phyloP scores from a whole-genome alignment of 441 rosid genomes.

The Cnidoscolus chayamansa region DNA sequence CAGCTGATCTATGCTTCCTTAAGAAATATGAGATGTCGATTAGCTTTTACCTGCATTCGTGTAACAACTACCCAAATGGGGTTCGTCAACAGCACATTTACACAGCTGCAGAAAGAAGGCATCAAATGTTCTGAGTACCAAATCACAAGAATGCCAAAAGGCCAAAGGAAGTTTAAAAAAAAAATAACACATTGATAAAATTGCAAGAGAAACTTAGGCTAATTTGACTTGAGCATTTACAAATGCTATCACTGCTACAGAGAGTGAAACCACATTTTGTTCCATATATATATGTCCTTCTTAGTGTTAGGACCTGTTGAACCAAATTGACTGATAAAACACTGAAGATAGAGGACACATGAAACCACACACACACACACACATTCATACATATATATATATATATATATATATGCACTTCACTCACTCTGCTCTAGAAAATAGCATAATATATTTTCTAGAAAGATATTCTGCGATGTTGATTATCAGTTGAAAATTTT shows the following conservation, averaged over 20 bases:
- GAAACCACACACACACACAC: too few relatives aligned
- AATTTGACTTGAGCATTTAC: too few relatives aligned
- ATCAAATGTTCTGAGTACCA: constrained; percentile 18
- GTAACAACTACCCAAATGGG: constrained; percentile 98
- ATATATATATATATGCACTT: too few relatives aligned
- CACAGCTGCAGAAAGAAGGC: constrained; percentile 50
- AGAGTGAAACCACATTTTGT: too few relatives aligned
- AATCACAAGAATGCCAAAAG: constrained; percentile 4
- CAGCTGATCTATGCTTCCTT: not conserved
- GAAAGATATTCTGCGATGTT: not conserved
- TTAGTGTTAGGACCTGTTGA: too few relatives aligned
- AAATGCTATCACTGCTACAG: too few relatives aligned
- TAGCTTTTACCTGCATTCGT: constrained; percentile 78
- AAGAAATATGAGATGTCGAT: constrained; percentile 8
- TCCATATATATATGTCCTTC: too few relatives aligned
- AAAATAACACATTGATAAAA: not conserved
- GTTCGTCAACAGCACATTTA: constrained; percentile 85
- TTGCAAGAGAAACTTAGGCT: too few relatives aligned
- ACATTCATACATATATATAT: too few relatives aligned
- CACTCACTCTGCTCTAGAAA: not conserved
- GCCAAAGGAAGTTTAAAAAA: constrained; percentile 6
- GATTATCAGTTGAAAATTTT: not conserved
- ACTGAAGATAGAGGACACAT: too few relatives aligned
- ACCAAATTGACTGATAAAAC: too few relatives aligned
- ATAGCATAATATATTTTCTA: not conserved